These are phyloP conservation scores for Suillus subalutaceus DNA, from an alignment of 768 basidiomycete species.

Conservation along the genomic window DNA sequence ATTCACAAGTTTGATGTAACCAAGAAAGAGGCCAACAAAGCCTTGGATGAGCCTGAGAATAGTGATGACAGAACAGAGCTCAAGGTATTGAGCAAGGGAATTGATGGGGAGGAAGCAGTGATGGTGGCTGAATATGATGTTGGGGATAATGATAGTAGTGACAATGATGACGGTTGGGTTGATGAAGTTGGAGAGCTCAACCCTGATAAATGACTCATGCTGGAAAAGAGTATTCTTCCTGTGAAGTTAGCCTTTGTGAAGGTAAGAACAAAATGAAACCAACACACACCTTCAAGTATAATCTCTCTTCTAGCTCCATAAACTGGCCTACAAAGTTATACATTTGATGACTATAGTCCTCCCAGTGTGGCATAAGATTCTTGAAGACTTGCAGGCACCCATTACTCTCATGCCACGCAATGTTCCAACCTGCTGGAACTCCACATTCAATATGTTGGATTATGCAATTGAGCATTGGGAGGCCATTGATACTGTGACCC, in stretches of 20 bases:
- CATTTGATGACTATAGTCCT: conserved; percentile 27
- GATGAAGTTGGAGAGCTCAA: background rate
- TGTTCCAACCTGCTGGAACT: conserved; percentile 20
- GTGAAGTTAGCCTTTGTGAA: conserved; percentile 20
- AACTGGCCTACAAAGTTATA: conserved; percentile 17
- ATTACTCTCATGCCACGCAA: conserved; percentile 12
- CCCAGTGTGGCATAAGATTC: conserved; percentile 20
- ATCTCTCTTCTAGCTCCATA: conserved; percentile 4
- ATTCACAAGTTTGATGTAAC: background rate
- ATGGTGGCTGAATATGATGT: background rate
- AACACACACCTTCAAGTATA: background rate
- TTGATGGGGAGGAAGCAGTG: background rate
- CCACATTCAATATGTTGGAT: conserved; percentile 23
- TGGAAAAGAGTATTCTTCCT: conserved; percentile 10
- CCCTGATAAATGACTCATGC: conserved; percentile 6
- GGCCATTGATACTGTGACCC: conserved; percentile 9
- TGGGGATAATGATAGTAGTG: background rate
- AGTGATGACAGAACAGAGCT: background rate
- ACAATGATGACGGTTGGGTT: no score
- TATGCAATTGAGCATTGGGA: conserved; percentile 16
- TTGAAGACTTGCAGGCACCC: conserved; percentile 12
- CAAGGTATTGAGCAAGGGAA: background rate
- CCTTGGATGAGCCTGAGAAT: background rate
- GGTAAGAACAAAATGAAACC: conserved; percentile 13
- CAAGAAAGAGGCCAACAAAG: background rate